Evolutionary conservation across 1,284 basidiomycete species (phyloP).

Genomic region (Chondrostereum purpureum): DNA sequence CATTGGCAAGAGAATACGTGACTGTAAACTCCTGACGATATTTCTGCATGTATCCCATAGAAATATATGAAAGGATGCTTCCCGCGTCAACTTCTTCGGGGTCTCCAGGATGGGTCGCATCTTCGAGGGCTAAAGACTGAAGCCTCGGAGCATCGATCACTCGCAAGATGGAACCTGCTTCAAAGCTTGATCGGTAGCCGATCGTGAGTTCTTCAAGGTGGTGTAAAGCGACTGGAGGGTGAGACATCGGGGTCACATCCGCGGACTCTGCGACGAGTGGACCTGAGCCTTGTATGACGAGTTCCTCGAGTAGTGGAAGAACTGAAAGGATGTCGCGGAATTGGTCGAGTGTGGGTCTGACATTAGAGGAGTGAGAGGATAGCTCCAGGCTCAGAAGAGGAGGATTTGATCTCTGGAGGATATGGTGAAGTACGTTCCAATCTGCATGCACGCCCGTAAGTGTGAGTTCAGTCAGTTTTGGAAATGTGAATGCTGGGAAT

Average conservation of each 20-base stretch:
- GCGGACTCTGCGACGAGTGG: constrained; percentile 21
- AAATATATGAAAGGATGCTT: constrained; percentile 28
- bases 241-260: constrained; percentile 15
- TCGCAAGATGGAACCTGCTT: constrained; percentile 29
- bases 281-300: constrained; percentile 41
- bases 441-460: constrained; percentile 46
- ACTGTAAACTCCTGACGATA: neutral
- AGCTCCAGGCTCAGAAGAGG: constrained; percentile 34
- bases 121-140: constrained; percentile 28
- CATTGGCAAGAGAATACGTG: neutral
- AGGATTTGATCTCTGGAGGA: constrained; percentile 18
- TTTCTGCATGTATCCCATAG: constrained; percentile 21
- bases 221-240: constrained; percentile 23
- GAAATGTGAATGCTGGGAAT: constrained; percentile 19
- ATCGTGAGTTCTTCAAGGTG: constrained; percentile 28
- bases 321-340: constrained; percentile 32
- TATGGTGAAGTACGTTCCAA: constrained; percentile 31
- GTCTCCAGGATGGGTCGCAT: constrained; percentile 31
- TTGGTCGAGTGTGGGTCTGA: constrained; percentile 36
- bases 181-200: constrained; percentile 30
- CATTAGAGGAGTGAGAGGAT: constrained; percentile 39
- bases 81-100: constrained; percentile 29
- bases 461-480: constrained; percentile 33
- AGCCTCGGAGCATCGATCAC: constrained; percentile 30
- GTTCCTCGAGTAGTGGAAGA: constrained; percentile 29